Percentiles rank a stretch among this genome's conserved stretches.
Evolutionary conservation across 2,329 filamentous ascomycete genomes (phyloP).

Genomic region (Pseudogymnoascus sp.): DNA sequence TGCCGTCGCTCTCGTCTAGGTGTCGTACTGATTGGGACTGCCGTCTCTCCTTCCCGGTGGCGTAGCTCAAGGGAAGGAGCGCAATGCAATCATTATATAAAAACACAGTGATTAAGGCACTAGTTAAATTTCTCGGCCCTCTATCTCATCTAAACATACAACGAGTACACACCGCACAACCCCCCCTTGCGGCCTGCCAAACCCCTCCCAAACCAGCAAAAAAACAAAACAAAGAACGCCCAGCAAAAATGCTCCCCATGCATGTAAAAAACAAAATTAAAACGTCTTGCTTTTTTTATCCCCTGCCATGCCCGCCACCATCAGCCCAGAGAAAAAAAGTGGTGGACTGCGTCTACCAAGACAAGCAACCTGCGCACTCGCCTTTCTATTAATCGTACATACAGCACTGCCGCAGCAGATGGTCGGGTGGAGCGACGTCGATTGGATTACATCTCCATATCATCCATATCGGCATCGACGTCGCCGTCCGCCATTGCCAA

Average conservation of each 20-base stretch:
- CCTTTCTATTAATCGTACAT: slow-evolving; percentile 5
- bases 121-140: background rate
- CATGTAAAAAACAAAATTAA: slow-evolving; percentile 5
- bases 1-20: background rate
- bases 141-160: slow-evolving; percentile 9
- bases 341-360: slow-evolving; percentile 3
- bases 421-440: background rate
- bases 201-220: background rate
- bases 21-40: background rate
- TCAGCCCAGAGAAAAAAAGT: slow-evolving; percentile 7
- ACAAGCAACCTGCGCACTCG: background rate
- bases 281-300: slow-evolving; percentile 6
- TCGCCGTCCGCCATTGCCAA: slow-evolving; percentile 59
- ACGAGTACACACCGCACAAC: slow-evolving; percentile 4
- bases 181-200: background rate
- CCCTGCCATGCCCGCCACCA: slow-evolving; percentile 5
- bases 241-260: slow-evolving; percentile 8
- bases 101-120: background rate
- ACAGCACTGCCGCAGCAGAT: background rate
- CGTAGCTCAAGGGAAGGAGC: background rate
- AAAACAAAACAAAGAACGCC: too few relatives aligned
- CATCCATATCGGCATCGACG: slow-evolving; percentile 18
- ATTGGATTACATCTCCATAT: slow-evolving; percentile 9
- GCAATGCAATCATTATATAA: background rate
- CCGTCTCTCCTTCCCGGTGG: background rate